These are phyloP conservation scores for Actinomucor elegans DNA, from an alignment of 371 early-diverging fungal genomes.

Conservation along the genomic window DNA sequence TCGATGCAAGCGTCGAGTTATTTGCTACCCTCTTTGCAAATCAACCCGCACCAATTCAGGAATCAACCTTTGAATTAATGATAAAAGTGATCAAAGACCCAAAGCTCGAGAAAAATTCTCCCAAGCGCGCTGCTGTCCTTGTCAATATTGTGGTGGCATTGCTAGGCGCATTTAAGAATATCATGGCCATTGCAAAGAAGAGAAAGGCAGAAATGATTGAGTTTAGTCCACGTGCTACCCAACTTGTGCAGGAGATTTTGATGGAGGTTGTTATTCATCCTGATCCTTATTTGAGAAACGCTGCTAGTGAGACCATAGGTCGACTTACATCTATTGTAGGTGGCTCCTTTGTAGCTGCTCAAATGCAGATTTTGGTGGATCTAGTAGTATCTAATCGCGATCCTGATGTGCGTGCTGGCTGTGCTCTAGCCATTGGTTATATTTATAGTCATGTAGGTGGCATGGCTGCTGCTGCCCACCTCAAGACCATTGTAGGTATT, in stretches of 20 bases:
- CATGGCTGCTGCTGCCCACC: constrained; percentile 82
- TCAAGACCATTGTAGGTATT: constrained; percentile 88
- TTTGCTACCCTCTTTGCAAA: constrained; percentile 72
- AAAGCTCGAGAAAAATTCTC: constrained; percentile 70
- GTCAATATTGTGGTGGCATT: constrained; percentile 79
- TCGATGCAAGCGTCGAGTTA: constrained; percentile 57
- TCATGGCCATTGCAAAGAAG: constrained; percentile 40
- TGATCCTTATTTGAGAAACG: constrained; percentile 72
- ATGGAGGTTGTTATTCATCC: constrained; percentile 72
- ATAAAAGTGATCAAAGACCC: constrained; percentile 64
- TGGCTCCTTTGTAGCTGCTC: constrained; percentile 71
- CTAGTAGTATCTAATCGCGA: constrained; percentile 90
- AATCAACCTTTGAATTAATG: constrained; percentile 74
- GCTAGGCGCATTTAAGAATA: constrained; percentile 66
- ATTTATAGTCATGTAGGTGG: constrained; percentile 90
- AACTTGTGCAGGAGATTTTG: constrained; percentile 54
- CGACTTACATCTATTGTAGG: constrained; percentile 76
- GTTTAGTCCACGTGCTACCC: constrained; percentile 49
- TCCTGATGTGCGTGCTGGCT: constrained; percentile 91
- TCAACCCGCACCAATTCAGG: constrained; percentile 70
- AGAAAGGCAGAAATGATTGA: constrained; percentile 38
- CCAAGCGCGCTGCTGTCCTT: constrained; percentile 74
- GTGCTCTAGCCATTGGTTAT: constrained; percentile 87
- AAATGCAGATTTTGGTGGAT: constrained; percentile 83
- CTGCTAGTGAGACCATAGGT: constrained; percentile 85